These are phyloP conservation scores for Sisymbrium irio DNA, from an alignment of 345 rosid species.

Conservation along the genomic window DNA sequence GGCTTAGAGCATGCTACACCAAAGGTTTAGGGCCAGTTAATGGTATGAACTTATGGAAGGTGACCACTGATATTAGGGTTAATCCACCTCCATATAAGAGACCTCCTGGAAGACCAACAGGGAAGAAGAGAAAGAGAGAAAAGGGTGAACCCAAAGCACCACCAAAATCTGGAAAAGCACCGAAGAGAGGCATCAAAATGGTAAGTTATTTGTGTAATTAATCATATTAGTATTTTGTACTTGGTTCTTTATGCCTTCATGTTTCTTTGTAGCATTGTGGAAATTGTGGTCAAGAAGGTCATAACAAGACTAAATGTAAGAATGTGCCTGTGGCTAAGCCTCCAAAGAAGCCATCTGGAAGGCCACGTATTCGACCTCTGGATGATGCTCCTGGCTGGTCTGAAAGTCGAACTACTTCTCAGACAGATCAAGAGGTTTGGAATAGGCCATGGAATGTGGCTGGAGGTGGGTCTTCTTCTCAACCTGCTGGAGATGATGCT, in stretches of 20 bases:
- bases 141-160: neutral
- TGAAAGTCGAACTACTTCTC: too few relatives aligned
- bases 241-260: too few relatives aligned
- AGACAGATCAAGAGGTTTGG: too few relatives aligned
- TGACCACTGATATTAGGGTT: neutral
- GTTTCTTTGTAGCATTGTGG: neutral
- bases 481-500: too few relatives aligned
- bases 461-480: too few relatives aligned
- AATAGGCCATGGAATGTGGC: too few relatives aligned
- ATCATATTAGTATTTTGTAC: too few relatives aligned
- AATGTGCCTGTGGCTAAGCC: neutral
- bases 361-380: neutral
- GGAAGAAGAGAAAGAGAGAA: neutral
- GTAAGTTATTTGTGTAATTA: neutral
- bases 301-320: neutral
- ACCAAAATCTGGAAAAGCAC: neutral
- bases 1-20: rapidly evolving
- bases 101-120: neutral
- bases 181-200: neutral
- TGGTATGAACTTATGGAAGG: neutral
- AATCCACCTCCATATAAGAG: neutral
- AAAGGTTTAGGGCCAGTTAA: neutral
- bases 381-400: too few relatives aligned
- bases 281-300: neutral
- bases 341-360: neutral